Base-by-base conservation (phyloP, 192 early-diverging fungal species). In the Coemansia sp. region DNA sequence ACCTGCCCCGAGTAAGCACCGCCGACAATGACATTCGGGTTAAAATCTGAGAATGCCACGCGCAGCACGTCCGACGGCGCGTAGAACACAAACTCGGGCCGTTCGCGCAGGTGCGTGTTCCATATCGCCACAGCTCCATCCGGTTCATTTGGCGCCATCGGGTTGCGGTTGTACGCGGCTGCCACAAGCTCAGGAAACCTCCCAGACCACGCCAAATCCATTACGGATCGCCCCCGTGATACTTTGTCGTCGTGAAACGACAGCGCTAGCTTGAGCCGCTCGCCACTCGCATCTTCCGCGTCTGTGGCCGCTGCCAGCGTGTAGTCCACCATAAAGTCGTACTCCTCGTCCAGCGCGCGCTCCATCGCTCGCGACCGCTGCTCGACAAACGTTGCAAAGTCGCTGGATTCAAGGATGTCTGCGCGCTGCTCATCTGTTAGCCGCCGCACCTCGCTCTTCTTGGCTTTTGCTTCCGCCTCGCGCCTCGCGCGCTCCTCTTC, bases 1-100 rank as follows among this genome's bases (percentile, higher is more conserved):
- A 99, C 93, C 82, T 99, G 98, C 24, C 98, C 98, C 30, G 95
- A 96, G 73, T 96, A 98, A 5, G 96, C 95, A 20, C 96, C 94
- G 64, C 95, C 98, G 31, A 99, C 88, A 39, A 99, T 76, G 52
- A 94, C 72, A 67, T 92, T 93, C 29, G 94, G 94, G 71, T 98
- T 94, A 69, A 97, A 97, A 22, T 92, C 88, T 19, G 94, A 94
- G 65, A 98, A 98, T 21, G 78, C 83, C 9, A 95, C 94, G 9
- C 89, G 86, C 54, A 93, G 89, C 19, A 99, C 91, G 61, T 93
- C 94, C 5, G 94, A 95, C 84, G 94, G 95, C 2, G 94, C 88
- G 51, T 93, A 89, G 73, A 98, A 95, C 19, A 97, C 87, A 86
- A 92, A 97, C 76, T 99, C 96, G 20, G 96, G 96, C 17, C 96